Conservation (phyloP, 2,329 filamentous ascomycete species). For the Pezicula carpinea region DNA sequence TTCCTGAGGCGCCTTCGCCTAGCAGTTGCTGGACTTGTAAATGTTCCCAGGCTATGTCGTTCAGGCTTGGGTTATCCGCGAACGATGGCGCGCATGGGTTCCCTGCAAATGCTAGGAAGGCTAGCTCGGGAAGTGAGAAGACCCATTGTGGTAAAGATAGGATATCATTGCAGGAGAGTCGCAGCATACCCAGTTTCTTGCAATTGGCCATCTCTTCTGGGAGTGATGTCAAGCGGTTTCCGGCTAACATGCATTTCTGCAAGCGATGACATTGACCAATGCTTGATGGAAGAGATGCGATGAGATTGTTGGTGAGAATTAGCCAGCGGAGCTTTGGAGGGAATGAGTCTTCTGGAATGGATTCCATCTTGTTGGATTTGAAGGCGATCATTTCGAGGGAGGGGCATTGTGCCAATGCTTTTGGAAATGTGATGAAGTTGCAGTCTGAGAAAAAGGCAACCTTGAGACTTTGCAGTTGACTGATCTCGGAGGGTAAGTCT, state of each 20-base stretch:
- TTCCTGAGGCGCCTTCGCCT: constrained; percentile 41
- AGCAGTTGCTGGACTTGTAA: constrained; percentile 36
- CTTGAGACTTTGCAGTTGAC: constrained; percentile 37
- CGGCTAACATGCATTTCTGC: constrained; percentile 46
- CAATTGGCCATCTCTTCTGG: constrained; percentile 40
- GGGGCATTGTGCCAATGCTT: constrained; percentile 36
- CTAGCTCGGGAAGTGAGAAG: constrained; percentile 38
- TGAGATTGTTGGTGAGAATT: constrained; percentile 42
- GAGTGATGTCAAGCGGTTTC: constrained; percentile 36
- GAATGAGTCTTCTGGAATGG: constrained; percentile 36
- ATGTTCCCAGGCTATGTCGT: constrained; percentile 36
- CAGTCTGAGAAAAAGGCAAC: constrained; percentile 43
- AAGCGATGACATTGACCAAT: constrained; percentile 38
- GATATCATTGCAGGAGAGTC: constrained; percentile 39
- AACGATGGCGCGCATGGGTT: constrained; percentile 36
- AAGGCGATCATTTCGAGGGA: constrained; percentile 46
- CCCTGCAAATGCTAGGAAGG: constrained; percentile 42
- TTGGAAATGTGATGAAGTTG: constrained; percentile 38
- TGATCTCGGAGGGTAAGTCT: constrained; percentile 34
- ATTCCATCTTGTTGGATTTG: constrained; percentile 39
- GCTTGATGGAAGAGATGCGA: constrained; percentile 34
- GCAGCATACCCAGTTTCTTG: constrained; percentile 37
- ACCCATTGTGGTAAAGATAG: constrained; percentile 37
- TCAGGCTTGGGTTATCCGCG: constrained; percentile 26
- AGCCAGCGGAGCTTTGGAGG: constrained; percentile 41